Conservation (phyloP, 2,329 filamentous ascomycete genomes). For the Penicillium sp. region DNA sequence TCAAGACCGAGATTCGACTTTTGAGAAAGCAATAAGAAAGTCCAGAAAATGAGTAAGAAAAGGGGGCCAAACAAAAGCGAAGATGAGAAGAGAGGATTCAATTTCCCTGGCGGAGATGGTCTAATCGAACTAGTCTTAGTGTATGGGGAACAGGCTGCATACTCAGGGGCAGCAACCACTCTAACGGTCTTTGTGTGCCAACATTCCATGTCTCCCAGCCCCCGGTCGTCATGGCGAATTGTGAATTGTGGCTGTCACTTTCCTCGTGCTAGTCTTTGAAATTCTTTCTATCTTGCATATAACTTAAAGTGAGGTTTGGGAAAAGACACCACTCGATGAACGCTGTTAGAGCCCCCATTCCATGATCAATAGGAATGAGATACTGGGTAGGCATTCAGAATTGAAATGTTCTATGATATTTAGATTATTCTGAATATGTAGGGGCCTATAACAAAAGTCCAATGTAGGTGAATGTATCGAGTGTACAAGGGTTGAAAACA, state of each 20-base stretch:
- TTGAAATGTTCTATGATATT: neutral
- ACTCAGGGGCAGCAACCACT: conserved; percentile 22
- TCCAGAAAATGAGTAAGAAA: conserved; percentile 10
- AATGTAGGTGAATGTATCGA: too few species aligned
- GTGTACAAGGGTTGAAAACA: neutral
- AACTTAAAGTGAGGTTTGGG: neutral
- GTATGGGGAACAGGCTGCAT: conserved; percentile 16
- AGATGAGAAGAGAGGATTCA: conserved; percentile 16
- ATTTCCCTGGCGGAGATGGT: conserved; percentile 20
- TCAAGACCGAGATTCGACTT: neutral
- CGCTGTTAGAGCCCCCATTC: neutral
- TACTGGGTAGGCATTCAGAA: neutral
- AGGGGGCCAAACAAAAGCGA: conserved; percentile 14
- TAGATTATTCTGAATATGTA: neutral
- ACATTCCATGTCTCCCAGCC: conserved; percentile 11
- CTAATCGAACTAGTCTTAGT: conserved; percentile 18
- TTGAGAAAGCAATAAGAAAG: conserved; percentile 9
- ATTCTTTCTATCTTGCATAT: neutral
- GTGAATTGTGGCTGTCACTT: neutral
- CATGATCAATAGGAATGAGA: neutral
- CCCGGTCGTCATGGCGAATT: conserved; percentile 9
- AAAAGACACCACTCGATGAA: neutral
- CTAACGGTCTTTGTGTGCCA: conserved; percentile 11
- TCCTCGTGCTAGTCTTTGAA: neutral
- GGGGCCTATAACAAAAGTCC: too few species aligned